Base-by-base conservation (phyloP, 1,139 yeast species). In the Sugiyamaella neomexicana region DNA sequence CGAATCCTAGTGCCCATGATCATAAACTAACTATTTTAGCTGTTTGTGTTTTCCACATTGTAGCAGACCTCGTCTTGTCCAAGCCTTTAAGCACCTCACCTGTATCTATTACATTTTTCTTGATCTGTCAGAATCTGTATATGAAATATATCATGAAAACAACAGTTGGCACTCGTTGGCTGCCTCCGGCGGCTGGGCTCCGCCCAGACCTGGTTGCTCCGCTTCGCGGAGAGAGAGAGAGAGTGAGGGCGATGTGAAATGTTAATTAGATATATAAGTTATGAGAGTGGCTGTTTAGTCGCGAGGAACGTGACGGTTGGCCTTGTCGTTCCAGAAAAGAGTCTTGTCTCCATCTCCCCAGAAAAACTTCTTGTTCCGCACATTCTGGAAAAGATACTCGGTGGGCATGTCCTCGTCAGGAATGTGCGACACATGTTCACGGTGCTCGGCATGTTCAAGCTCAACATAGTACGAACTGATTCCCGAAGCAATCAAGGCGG, bases 281-380 rank as follows among this genome's bases (percentile, higher is more conserved):
- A 40, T 32, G 31, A 32, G 17, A 17, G 25, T 13, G 23, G 12
- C 15, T 20, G 17, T 27, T 38, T 55, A 55, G 9, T 55, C 58
- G n/a, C 46, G 36, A 37, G 27, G 40, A 37, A 53, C 65, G 79
- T 88, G 87, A 81, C 96, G 87, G 86, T 93, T 93, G 72, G 89
- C 81, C 68, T 83, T 87, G 56, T 87, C 79, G 79, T 89, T 90
- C 99, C 99, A 93, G 86, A 93, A 93, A 72, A 87, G 78, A 61
- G 98, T 89, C 81, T 89, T 85, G 80, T 90, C 96, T 71, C 99
- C 98, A 72, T 93, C 91, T 70, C 98, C 98, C 98, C 98, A 93
- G 85, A 89, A 91, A 82, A 81, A 73, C 60, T 87, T 86, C 75
- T 83, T 85, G 69, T 73, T 73, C 82, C 98, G 88, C 67, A 89